Conservation (phyloP, 331 rosid genomes). For the Telfairia occidentalis region DNA sequence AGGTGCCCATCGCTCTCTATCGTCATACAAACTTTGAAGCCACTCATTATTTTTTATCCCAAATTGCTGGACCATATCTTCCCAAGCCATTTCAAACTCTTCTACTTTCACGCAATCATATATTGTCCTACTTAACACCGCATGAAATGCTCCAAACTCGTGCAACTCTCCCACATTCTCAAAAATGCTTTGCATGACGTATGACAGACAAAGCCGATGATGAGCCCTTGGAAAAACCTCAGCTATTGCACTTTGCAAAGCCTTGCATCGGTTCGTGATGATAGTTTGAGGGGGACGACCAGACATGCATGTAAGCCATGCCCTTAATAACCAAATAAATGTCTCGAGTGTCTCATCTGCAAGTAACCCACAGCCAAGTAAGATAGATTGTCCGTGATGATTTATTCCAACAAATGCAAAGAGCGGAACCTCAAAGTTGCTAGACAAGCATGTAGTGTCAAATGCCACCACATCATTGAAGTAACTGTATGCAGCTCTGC, state of each 20-base stretch:
- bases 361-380: constrained; percentile 79
- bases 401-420: constrained; percentile 72
- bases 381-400: constrained; percentile 70
- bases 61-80: constrained; percentile 54
- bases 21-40: constrained; percentile 48
- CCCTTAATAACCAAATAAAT: constrained; percentile 82
- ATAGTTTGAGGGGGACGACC: constrained; percentile 94
- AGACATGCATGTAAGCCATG: constrained; percentile 86
- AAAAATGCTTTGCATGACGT: constrained; percentile 56
- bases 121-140: constrained; percentile 35
- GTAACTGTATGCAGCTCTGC: constrained; percentile 73
- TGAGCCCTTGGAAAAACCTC: constrained; percentile 95
- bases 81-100: constrained; percentile 85
- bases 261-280: constrained; percentile 54
- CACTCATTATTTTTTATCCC: constrained; percentile 46
- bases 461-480: constrained; percentile 65
- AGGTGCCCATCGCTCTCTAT: constrained; percentile 79
- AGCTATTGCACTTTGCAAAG: constrained; percentile 57
- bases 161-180: constrained; percentile 50
- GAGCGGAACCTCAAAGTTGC: constrained; percentile 67
- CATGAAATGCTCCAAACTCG: constrained; percentile 54
- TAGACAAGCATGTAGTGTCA: constrained; percentile 68
- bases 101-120: constrained; percentile 50
- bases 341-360: constrained; percentile 72
- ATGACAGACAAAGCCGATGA: constrained; percentile 51